These are phyloP conservation scores for Gaultheria prostrata DNA, from an alignment of 148 eudicot genomes.

Conservation along the genomic window DNA sequence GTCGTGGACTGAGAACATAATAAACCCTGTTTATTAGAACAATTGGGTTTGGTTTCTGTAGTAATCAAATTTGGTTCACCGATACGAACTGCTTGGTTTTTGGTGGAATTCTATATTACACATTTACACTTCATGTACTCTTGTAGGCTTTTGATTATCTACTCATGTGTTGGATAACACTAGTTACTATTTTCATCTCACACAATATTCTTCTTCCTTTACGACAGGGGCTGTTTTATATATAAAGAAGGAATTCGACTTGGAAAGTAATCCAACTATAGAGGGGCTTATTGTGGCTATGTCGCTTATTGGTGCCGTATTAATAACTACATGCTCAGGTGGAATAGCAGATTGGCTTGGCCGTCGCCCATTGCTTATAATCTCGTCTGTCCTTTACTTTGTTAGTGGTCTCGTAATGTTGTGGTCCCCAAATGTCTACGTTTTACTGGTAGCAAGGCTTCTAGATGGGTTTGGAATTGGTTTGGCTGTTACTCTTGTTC, in stretches of 20 bases:
- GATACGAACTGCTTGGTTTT: background rate
- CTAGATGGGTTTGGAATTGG: conserved; percentile 92
- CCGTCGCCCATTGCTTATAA: conserved; percentile 84
- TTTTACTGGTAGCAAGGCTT: conserved; percentile 73
- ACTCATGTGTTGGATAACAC: background rate
- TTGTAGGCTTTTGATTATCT: background rate
- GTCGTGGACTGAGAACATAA: background rate
- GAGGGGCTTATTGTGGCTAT: conserved; percentile 93
- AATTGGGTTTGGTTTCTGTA: background rate
- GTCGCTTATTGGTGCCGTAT: conserved; percentile 93
- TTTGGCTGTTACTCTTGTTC: conserved; percentile 80
- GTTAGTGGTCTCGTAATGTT: conserved; percentile 75
- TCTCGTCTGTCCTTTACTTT: conserved; percentile 67
- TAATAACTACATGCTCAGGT: conserved; percentile 83
- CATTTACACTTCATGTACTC: background rate
- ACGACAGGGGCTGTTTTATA: conserved; percentile 65
- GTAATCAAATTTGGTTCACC: background rate
- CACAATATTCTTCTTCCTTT: background rate
- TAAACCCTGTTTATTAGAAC: too few relatives aligned
- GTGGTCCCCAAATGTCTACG: conserved; percentile 95
- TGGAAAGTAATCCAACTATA: conserved; percentile 35
- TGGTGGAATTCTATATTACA: background rate
- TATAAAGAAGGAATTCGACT: conserved; percentile 58
- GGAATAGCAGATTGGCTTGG: conserved; percentile 74
- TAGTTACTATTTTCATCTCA: background rate